Conservation (phyloP, 225 moss, liverwort and hornwort species). For the Bryoerythrophyllum caledonicum region DNA sequence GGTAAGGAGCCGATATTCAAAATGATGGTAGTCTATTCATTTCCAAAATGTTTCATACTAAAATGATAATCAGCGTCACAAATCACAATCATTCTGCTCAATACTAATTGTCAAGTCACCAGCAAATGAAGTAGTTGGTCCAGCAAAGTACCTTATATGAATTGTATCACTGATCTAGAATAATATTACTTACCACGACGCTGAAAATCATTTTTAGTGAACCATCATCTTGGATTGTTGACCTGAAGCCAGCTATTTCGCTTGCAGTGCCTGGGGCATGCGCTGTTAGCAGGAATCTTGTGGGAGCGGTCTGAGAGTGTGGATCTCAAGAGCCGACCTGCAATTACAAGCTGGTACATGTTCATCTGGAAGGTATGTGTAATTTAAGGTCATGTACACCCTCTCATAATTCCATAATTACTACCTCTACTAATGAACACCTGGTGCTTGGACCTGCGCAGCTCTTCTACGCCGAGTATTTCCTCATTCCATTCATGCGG, state of each 20-base stretch:
- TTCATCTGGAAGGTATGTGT: constrained; percentile 72
- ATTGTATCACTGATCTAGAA: too few species aligned
- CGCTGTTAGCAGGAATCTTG: constrained; percentile 47
- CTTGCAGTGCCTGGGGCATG: constrained; percentile 62
- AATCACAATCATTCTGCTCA: too few species aligned
- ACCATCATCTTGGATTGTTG: not conserved
- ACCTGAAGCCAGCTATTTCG: not conserved
- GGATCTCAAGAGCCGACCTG: constrained; percentile 59
- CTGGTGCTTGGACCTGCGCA: constrained; percentile 31
- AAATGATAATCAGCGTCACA: too few species aligned
- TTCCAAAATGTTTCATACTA: too few species aligned
- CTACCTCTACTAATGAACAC: not conserved
- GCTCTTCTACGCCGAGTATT: constrained; percentile 80
- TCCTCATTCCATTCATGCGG: constrained; percentile 77
- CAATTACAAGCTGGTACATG: constrained; percentile 81
- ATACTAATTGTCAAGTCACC: too few species aligned
- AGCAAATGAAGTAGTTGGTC: too few species aligned
- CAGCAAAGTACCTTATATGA: too few species aligned
- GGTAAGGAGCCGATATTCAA: constrained; percentile 1
- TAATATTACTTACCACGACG: too few species aligned
- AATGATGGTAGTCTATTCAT: not conserved
- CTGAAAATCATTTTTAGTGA: too few species aligned
- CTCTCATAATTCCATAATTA: not conserved
- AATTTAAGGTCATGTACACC: not conserved
- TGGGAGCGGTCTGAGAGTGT: constrained; percentile 62